These are phyloP conservation scores for Pythium aristosporum DNA, from an alignment of 352 stramenopile genomes.

Conservation along the genomic window DNA sequence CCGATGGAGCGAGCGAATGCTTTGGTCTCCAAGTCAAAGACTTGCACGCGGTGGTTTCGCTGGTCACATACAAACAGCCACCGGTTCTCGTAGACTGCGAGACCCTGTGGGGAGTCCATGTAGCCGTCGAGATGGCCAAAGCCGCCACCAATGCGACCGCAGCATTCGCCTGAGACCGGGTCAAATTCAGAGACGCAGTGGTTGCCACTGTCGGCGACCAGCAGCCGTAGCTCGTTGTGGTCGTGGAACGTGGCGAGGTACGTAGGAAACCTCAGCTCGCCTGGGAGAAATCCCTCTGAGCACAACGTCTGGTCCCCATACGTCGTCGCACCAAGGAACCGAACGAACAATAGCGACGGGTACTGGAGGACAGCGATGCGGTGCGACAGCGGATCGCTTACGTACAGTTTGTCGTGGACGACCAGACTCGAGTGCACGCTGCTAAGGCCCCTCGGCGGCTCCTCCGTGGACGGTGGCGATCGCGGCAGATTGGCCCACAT, in stretches of 20 bases:
- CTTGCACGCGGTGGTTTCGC: conserved; percentile 64
- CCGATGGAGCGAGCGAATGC: conserved; percentile 34
- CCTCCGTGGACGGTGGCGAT: background rate
- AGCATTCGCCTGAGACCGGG: conserved; percentile 31
- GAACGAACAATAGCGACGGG: conserved; percentile 35
- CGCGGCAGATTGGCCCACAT: conserved; percentile 34
- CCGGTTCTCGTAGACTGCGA: conserved; percentile 42
- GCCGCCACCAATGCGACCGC: conserved; percentile 39
- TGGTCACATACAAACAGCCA: conserved; percentile 63
- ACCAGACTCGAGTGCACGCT: conserved; percentile 11
- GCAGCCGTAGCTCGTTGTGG: conserved; percentile 13
- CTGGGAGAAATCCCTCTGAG: conserved; percentile 45
- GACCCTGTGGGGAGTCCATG: conserved; percentile 55
- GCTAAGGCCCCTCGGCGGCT: background rate
- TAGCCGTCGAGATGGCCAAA: conserved; percentile 54
- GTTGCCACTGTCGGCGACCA: conserved; percentile 65
- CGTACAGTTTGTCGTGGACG: conserved; percentile 27
- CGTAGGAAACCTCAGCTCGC: conserved; percentile 51
- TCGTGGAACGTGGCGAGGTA: conserved; percentile 32
- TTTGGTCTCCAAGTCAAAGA: conserved; percentile 41
- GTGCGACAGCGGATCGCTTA: conserved; percentile 58
- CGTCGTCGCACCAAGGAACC: conserved; percentile 51
- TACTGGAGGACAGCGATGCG: conserved; percentile 42
- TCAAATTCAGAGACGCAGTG: conserved; percentile 63
- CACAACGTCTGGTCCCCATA: conserved; percentile 53